Conservation (phyloP, 2,329 filamentous ascomycete genomes). For the Ambrosiella cleistominuta region DNA sequence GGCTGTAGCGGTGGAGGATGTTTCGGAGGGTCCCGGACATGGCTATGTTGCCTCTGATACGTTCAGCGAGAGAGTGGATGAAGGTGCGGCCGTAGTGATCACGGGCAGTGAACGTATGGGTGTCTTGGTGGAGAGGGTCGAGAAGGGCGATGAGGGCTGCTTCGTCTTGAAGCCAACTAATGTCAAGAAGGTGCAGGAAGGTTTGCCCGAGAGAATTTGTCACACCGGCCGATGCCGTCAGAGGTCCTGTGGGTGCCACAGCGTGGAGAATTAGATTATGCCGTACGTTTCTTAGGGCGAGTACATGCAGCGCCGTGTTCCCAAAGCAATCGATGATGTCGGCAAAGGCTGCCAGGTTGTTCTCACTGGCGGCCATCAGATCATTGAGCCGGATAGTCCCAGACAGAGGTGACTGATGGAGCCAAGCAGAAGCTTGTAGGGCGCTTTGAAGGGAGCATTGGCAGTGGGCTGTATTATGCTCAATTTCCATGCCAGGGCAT, state of each 20-base stretch:
- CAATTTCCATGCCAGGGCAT: not conserved
- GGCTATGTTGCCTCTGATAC: not conserved
- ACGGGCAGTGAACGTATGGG: constrained; percentile 17
- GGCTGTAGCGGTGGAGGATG: constrained; percentile 21
- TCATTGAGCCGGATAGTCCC: not conserved
- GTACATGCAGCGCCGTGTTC: constrained; percentile 30
- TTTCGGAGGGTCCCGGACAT: constrained; percentile 14
- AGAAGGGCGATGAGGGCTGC: constrained; percentile 14
- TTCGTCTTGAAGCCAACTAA: constrained; percentile 20
- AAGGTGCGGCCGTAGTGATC: constrained; percentile 37
- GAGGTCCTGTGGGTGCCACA: not conserved
- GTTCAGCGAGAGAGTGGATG: constrained; percentile 26
- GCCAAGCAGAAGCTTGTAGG: constrained; percentile 18
- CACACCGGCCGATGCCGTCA: constrained; percentile 14
- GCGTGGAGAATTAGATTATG: constrained; percentile 14
- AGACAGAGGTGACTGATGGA: constrained; percentile 9
- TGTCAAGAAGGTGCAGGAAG: constrained; percentile 28
- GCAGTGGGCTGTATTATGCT: constrained; percentile 18
- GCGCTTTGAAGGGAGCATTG: constrained; percentile 18
- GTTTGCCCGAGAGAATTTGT: constrained; percentile 31
- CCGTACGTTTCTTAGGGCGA: constrained; percentile 23
- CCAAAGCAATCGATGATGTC: constrained; percentile 24
- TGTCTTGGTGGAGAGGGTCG: constrained; percentile 18
- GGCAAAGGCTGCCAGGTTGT: not conserved
- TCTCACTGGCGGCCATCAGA: not conserved